phyloP scores from a whole-genome alignment of 2,329 filamentous ascomycete species.

The Pseudocercospora fijiensis region DNA sequence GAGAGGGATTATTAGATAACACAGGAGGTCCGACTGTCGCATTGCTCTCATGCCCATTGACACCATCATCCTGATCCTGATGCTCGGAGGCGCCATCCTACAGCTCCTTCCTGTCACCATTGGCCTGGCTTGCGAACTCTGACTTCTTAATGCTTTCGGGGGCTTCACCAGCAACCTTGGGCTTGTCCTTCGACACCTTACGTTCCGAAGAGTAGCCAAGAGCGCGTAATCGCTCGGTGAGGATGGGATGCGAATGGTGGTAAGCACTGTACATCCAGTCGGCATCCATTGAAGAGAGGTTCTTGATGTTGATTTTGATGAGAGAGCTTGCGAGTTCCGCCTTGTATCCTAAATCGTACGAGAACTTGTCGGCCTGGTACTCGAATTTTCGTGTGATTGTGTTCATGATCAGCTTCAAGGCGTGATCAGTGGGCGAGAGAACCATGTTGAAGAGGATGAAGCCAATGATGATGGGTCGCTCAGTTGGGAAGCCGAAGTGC shows the following conservation, averaged over 20 bases:
- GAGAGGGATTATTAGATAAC: neutral
- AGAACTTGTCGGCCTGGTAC: constrained; percentile 89
- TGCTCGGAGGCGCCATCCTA: constrained; percentile 1
- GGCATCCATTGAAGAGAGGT: constrained; percentile 96
- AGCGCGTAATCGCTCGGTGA: constrained; percentile 88
- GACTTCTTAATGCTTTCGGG: neutral
- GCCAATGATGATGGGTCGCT: constrained; percentile 90
- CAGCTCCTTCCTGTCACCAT: constrained; percentile 17
- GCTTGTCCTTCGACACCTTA: constrained; percentile 52
- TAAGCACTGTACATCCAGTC: constrained; percentile 98
- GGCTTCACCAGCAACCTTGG: constrained; percentile 22
- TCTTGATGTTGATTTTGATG: constrained; percentile 97
- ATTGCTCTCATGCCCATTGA: neutral
- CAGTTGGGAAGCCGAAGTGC: constrained; percentile 80
- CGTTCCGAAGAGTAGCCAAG: constrained; percentile 77
- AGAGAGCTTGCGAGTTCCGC: constrained; percentile 80
- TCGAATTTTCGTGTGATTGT: constrained; percentile 91
- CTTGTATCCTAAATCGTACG: constrained; percentile 77
- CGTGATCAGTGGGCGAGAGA: constrained; percentile 88
- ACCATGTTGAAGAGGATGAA: constrained; percentile 98
- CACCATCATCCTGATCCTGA: neutral
- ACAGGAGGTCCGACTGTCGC: neutral
- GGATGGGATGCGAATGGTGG: constrained; percentile 96
- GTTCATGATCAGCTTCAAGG: constrained; percentile 95
- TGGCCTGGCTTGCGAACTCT: neutral